These are phyloP conservation scores for Neurospora sp. DNA, from an alignment of 495 filamentous ascomycete species.

Conservation along the genomic window DNA sequence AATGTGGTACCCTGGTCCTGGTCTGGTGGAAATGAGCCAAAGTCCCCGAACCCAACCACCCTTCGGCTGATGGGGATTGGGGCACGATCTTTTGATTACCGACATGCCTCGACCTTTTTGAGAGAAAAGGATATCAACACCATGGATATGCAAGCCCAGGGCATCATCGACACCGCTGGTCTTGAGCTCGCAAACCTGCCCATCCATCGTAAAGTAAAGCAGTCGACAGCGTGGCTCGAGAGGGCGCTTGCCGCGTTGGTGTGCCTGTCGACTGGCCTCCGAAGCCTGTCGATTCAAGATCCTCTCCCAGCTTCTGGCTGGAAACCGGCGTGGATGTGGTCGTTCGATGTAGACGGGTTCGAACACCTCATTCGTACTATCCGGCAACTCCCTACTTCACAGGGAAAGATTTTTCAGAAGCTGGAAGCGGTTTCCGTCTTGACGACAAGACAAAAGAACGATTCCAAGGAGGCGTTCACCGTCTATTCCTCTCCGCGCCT, in stretches of 20 bases:
- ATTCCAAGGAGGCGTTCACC: neutral
- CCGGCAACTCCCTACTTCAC: neutral
- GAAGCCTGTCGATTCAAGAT: neutral
- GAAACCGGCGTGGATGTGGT: neutral
- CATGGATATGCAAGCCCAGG: neutral
- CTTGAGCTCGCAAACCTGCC: neutral
- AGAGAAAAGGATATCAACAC: neutral
- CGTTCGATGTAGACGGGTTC: neutral
- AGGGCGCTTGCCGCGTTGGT: neutral
- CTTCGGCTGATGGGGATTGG: neutral
- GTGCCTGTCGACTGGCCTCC: neutral
- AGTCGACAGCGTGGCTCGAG: neutral
- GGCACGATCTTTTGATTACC: neutral
- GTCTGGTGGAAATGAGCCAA: neutral
- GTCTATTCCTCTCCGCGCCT: neutral
- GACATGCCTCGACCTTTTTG: neutral
- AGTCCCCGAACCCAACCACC: neutral
- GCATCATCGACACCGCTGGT: neutral
- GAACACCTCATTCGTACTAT: neutral
- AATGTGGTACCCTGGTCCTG: too few relatives aligned
- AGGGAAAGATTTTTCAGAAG: neutral
- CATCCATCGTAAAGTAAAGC: fast-evolving
- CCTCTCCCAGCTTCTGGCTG: neutral
- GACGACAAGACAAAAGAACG: neutral
- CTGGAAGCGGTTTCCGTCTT: neutral